Base-by-base conservation (phyloP, 441 rosid genomes). In the Rhodomyrtus psidioides region DNA sequence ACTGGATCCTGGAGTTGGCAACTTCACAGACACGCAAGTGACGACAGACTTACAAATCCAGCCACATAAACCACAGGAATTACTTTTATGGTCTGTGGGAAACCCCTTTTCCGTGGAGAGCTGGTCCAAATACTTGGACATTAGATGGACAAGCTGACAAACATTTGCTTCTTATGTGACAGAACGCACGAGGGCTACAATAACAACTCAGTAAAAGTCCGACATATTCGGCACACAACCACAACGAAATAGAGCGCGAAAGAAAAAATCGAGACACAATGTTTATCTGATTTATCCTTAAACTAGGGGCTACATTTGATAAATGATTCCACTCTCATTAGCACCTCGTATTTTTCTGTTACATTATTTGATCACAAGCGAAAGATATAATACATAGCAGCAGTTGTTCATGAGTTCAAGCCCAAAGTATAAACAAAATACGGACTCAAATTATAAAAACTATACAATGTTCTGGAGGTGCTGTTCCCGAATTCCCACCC, bases 381-480 rank as follows among this genome's bases (percentile, higher is more conserved):
- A 49, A 46, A 49, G 13, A 12, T 4, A 49, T 49, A 49, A 49
- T 49, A 49, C 12, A 12, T 49, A 49, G 12, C 14, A 49, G 3
- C 12, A 12, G 13, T 4, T 10, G 12, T 49, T 49, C 4, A 49
- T 12, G 13, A 12, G 14, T 3, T 12, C 53, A 49, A 49, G 12
- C 7, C 14, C 53, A 49, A 12, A 49, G 1, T 49, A 49, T 4
- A 49, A 12, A 12, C 2, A 49, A 49, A 49, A 49, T 49, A 49
- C 1, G 13, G 13, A 3, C 53, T 49, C 1, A 51, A 51, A 51
- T 13, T 51, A 51, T 51, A 51, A 51, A 51, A 51, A 12, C 13
- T 4, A 5, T 12, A 4, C 12, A 5, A 4, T 49, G 53, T 49
- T 4, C 1, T 1, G 13, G 14, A 2, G 4, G 53, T 3, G 3